phyloP scores from a whole-genome alignment of 169 alveolate genomes.

The Cyclospora cayetanensis region DNA sequence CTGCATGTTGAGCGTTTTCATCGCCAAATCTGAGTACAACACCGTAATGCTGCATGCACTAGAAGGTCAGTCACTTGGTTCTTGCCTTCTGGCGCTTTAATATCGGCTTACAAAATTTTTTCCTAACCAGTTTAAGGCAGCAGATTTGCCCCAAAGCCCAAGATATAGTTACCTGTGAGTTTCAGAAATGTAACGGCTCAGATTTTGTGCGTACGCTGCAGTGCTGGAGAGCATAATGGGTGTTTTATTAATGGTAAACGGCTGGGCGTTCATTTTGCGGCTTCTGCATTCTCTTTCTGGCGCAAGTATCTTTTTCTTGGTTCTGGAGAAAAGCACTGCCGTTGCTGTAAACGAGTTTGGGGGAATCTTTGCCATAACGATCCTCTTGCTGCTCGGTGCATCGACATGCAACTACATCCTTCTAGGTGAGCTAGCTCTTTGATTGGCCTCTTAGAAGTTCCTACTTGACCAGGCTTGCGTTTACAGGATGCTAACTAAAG shows the following conservation, averaged over 20 bases:
- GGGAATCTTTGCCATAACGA: conserved; percentile 11
- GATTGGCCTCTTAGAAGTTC: background rate
- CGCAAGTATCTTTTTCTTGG: conserved; percentile 42
- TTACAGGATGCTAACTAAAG: background rate
- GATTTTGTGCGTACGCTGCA: background rate
- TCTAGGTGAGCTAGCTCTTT: background rate
- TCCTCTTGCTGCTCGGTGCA: conserved; percentile 38
- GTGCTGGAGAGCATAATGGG: conserved; percentile 56
- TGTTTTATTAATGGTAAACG: conserved; percentile 8
- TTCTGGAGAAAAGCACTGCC: conserved; percentile 12
- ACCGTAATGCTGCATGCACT: background rate
- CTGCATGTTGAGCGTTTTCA: conserved; percentile 24
- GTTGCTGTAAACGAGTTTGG: conserved; percentile 41
- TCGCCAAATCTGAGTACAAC: conserved; percentile 9
- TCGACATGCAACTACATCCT: conserved; percentile 51
- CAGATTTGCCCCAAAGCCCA: no score
- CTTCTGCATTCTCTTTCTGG: conserved; percentile 53
- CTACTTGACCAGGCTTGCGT: background rate
- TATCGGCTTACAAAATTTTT: no score
- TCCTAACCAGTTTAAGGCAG: no score
- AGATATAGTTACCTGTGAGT: no score
- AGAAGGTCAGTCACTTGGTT: conserved; percentile 27
- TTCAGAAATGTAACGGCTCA: no score
- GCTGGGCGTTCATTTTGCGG: conserved; percentile 52
- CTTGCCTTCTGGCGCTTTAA: no score